phyloP scores from a whole-genome alignment of 495 filamentous ascomycete genomes.

The Talaromyces nanjingensis region DNA sequence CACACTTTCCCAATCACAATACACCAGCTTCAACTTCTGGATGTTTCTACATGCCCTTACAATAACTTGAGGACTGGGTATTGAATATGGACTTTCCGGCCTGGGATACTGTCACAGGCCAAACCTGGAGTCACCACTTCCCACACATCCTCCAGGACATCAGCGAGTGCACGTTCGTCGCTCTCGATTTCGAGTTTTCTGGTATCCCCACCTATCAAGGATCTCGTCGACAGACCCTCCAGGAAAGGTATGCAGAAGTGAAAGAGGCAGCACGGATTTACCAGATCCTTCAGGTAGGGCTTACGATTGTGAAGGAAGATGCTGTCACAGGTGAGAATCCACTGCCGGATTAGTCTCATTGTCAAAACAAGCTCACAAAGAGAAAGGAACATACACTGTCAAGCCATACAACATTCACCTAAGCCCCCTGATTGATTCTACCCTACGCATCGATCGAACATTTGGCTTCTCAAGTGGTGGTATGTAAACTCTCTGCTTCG shows the following conservation, averaged over 20 bases:
- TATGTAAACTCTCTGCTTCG: constrained; percentile 14
- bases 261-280: constrained; percentile 63
- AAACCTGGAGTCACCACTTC: constrained; percentile 48
- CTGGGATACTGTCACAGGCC: constrained; percentile 28
- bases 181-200: constrained; percentile 72
- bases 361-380: constrained; percentile 13
- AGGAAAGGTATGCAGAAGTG: constrained; percentile 59
- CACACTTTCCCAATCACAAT: no score
- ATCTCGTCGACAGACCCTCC: constrained; percentile 33
- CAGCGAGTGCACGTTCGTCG: constrained; percentile 55
- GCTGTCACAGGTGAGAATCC: constrained; percentile 28
- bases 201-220: constrained; percentile 43
- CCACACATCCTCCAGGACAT: constrained; percentile 55
- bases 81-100: not conserved
- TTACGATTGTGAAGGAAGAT: constrained; percentile 59
- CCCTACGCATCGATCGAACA: constrained; percentile 47
- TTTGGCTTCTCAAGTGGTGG: constrained; percentile 46
- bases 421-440: constrained; percentile 44
- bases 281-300: constrained; percentile 68
- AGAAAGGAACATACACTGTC: constrained; percentile 44
- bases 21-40: no score
- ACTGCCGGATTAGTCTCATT: constrained; percentile 7
- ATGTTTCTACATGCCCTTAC: no score
- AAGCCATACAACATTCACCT: constrained; percentile 66
- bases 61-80: not conserved